A percentile compares a stretch with the other conserved stretches of the same genome.
phyloP scores from a whole-genome alignment of 176 grass and related monocot genomes.

The Phoenix dactylifera region DNA sequence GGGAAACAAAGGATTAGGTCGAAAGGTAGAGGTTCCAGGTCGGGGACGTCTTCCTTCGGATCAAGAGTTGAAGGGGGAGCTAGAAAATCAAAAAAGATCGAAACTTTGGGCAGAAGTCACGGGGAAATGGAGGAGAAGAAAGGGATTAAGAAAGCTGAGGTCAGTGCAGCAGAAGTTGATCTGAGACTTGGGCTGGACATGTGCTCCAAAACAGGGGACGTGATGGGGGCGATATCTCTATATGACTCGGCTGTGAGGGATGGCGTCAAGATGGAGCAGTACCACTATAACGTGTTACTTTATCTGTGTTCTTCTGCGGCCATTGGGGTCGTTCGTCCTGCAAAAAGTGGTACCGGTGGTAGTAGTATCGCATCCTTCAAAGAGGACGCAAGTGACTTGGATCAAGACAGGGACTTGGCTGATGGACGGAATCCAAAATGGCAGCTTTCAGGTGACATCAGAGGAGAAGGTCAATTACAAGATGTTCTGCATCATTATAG shows the following conservation, averaged over 20 bases:
- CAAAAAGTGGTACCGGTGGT: conserved; percentile 40
- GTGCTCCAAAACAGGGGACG: conserved; percentile 59
- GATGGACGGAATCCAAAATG: no score
- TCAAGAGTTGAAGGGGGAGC: conserved; percentile 7
- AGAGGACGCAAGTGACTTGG: neutral
- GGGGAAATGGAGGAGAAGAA: conserved; percentile 13
- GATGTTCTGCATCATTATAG: no score
- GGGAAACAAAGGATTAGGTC: neutral
- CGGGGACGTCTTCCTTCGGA: neutral
- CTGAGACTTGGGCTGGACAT: conserved; percentile 45
- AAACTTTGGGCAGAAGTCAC: conserved; percentile 13
- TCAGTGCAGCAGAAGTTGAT: conserved; percentile 8
- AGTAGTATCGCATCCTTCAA: conserved; percentile 12
- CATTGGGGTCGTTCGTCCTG: conserved; percentile 40
- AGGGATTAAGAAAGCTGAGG: neutral
- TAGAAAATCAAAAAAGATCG: conserved; percentile 2
- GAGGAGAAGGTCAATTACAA: no score
- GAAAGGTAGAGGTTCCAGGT: neutral
- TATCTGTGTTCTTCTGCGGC: conserved; percentile 56
- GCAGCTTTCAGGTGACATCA: no score
- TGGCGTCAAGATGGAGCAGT: conserved; percentile 36
- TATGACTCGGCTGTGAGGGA: conserved; percentile 36
- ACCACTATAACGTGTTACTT: conserved; percentile 67
- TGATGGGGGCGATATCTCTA: conserved; percentile 37
- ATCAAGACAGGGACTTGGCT: no score